Base-by-base conservation (phyloP, 1,284 basidiomycete genomes). In the Crepidotus sp. region DNA sequence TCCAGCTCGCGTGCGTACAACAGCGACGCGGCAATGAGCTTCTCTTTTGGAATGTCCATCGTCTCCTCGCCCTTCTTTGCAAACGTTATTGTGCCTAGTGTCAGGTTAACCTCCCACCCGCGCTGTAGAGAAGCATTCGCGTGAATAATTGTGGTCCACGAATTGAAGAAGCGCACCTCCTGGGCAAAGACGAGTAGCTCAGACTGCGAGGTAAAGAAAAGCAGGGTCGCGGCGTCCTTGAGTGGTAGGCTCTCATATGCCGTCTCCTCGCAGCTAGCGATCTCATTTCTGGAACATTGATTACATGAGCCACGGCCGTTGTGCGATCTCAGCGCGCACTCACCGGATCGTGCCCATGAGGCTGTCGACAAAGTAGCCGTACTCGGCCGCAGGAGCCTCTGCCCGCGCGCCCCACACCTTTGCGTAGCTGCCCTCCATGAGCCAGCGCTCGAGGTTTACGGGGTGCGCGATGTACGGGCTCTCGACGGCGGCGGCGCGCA, bases 391-490 rank as follows among this genome's bases (percentile, higher is more conserved):
- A 1, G 86, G 86, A 2, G 86, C 90, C 56, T 92, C 82, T 53
- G 89, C 84, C 54, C 92, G 77, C 32, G 94, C 92, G 54, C 88
- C 82, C 91, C 95, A 99, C 3, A 98, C 94, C 63, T 97, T 96
- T 63, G 89, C 92, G 63, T 98, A 99, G 58, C 85, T 87, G 27
- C 95, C 95, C 63, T 98, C 96, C 95, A 99, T 98, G 48, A 98
- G 74, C 90, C 94, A 98, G 39, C 90, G 74, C 63, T 99, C 96
- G 47, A 93, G 74, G 60, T 92, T 90, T 46, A 93, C 83, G 1
- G 89, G 87, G 61, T 92, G 87, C 46, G 77, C 76, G 55, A 94
- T 83, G 61, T 77, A 93, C 13, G 80, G 79, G 61, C 90, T 90
- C 22, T 77, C 72, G 27, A 77, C 68, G 51, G 88, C 77, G 34